Conservation (phyloP, 495 filamentous ascomycete species). For the Apodospora peruviana region DNA sequence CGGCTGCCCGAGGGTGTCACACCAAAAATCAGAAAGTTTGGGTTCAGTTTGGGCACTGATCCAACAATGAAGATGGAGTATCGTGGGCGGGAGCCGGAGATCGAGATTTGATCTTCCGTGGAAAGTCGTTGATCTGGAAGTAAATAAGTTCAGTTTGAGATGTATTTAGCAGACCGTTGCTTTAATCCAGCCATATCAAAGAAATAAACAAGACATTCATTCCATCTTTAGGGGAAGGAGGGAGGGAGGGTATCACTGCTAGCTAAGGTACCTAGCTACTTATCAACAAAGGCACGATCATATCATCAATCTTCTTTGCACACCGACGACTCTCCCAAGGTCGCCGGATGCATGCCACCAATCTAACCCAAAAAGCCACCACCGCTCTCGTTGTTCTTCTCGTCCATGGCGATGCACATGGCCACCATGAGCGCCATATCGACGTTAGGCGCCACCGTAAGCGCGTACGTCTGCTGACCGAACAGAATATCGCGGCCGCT, state of each 20-base stretch:
- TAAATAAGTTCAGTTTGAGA: too few relatives aligned
- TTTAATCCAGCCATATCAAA: too few relatives aligned
- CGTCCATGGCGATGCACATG: slow-evolving; percentile 57
- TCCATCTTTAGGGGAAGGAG: too few relatives aligned
- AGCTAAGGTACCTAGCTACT: too few relatives aligned
- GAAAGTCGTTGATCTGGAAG: too few relatives aligned
- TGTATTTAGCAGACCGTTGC: too few relatives aligned
- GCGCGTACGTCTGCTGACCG: slow-evolving; percentile 55
- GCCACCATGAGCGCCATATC: slow-evolving; percentile 56
- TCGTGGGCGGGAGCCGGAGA: slow-evolving; percentile 4
- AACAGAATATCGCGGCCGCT: slow-evolving; percentile 48
- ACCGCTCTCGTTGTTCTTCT: slow-evolving; percentile 47
- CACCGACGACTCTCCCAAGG: too few relatives aligned
- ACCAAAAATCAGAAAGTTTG: slow-evolving; percentile 5
- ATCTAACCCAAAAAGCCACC: neutral
- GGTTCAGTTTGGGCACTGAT: slow-evolving; percentile 6
- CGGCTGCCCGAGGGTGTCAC: slow-evolving; percentile 13
- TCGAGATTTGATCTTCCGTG: slow-evolving; percentile 7
- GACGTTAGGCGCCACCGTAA: slow-evolving; percentile 54
- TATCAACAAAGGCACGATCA: too few relatives aligned
- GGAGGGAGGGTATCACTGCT: too few relatives aligned
- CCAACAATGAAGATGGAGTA: slow-evolving; percentile 14
- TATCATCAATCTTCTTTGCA: too few relatives aligned
- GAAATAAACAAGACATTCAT: too few relatives aligned
- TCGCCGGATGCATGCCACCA: too few relatives aligned